These are phyloP conservation scores for Stemphylium lycopersici DNA, from an alignment of 2,329 filamentous ascomycete genomes.

Conservation along the genomic window DNA sequence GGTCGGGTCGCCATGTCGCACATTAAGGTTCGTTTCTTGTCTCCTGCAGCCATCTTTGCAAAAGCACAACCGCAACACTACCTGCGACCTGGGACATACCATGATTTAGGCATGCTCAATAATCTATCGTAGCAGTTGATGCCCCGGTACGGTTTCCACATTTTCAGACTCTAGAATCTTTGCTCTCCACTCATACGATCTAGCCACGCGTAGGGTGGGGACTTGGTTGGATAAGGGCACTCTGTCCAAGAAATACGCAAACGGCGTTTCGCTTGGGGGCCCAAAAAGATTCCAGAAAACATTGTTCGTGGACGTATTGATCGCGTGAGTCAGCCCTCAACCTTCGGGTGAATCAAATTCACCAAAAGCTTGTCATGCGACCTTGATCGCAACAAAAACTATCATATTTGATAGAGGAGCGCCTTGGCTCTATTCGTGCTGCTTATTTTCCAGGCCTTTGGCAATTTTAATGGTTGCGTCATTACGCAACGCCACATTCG, in stretches of 20 bases:
- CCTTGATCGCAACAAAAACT: too few relatives aligned
- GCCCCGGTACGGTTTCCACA: not conserved
- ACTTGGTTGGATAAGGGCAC: not conserved
- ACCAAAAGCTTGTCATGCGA: too few relatives aligned
- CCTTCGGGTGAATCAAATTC: too few relatives aligned
- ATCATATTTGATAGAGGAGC: too few relatives aligned
- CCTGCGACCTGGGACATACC: too few relatives aligned
- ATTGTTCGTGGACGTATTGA: too few relatives aligned
- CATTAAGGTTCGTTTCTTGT: not conserved
- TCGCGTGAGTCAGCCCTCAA: too few relatives aligned
- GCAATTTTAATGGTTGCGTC: too few relatives aligned
- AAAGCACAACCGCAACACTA: not conserved
- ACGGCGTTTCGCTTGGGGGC: not conserved
- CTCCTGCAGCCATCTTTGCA: not conserved
- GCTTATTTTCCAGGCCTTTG: too few relatives aligned
- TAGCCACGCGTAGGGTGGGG: not conserved
- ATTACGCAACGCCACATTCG: too few relatives aligned
- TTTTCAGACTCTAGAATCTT: not conserved
- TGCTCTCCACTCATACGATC: not conserved
- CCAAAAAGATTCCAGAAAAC: too few relatives aligned
- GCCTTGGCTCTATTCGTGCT: too few relatives aligned
- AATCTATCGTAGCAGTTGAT: not conserved
- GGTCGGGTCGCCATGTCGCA: not conserved
- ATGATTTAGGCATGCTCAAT: not conserved
- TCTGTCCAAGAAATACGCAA: not conserved